Evolutionary conservation across 2,329 filamentous ascomycete genomes (phyloP).

Genomic region (Pseudocercospora pini-densiflorae): DNA sequence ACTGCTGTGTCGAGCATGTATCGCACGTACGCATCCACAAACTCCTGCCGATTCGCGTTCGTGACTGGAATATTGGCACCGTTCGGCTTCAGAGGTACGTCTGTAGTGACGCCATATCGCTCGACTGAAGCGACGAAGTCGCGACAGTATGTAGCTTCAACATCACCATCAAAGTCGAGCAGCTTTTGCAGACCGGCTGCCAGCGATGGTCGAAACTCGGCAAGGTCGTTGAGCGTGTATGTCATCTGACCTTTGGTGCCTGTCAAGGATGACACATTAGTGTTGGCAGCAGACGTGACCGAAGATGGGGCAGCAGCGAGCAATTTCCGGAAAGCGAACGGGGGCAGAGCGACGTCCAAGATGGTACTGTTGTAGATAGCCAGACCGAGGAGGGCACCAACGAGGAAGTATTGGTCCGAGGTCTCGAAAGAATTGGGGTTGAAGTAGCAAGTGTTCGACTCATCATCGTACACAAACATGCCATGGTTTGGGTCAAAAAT

Average conservation of each 20-base stretch:
- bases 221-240: constrained; percentile 79
- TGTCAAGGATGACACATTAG: constrained; percentile 41
- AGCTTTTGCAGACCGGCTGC: constrained; percentile 76
- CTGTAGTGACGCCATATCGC: constrained; percentile 70
- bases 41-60: constrained; percentile 82
- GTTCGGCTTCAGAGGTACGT: constrained; percentile 72
- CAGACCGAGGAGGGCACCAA: constrained; percentile 83
- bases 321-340: constrained; percentile 88
- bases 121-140: constrained; percentile 81
- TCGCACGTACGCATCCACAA: constrained; percentile 81
- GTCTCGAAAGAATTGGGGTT: constrained; percentile 89
- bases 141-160: constrained; percentile 77
- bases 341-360: constrained; percentile 82
- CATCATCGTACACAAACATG: constrained; percentile 91
- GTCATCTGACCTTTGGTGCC: constrained; percentile 58
- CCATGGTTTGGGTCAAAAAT: constrained; percentile 91
- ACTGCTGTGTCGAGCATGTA: constrained; percentile 80
- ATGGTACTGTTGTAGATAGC: constrained; percentile 97
- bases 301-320: constrained; percentile 74
- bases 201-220: constrained; percentile 77
- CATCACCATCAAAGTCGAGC: constrained; percentile 82
- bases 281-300: constrained; percentile 59
- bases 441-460: constrained; percentile 91
- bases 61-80: constrained; percentile 79
- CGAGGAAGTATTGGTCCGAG: constrained; percentile 87